Percentiles rank a stretch among this genome's conserved stretches.
Conservation (phyloP, 2,329 filamentous ascomycete genomes). For the Diaporthe vaccinii region DNA sequence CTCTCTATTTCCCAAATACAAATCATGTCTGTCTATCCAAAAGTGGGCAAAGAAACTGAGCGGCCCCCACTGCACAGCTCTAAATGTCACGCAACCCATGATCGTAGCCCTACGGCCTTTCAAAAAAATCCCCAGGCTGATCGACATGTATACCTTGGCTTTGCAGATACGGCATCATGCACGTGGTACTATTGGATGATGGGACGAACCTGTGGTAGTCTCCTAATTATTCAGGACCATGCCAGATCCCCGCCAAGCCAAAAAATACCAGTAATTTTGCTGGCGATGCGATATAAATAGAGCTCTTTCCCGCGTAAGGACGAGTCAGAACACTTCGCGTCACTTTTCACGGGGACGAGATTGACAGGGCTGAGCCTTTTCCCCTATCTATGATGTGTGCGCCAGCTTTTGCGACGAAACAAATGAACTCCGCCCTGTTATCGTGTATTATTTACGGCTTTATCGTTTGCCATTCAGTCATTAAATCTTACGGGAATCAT, state of each 20-base stretch:
- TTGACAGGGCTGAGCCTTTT: neutral
- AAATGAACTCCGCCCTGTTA: rapidly evolving
- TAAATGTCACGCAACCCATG: neutral
- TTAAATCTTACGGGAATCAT: no score
- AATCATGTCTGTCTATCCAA: neutral
- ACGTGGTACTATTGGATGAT: neutral
- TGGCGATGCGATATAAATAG: neutral
- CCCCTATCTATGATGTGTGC: neutral
- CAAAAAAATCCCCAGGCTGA: no score
- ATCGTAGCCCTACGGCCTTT: neutral
- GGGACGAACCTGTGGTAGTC: neutral
- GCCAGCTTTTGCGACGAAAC: neutral
- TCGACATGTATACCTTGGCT: neutral
- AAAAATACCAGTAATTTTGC: neutral
- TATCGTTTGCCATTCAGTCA: no score
- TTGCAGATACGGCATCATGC: neutral
- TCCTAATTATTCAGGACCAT: neutral
- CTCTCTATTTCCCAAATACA: neutral
- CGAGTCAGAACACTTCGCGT: neutral
- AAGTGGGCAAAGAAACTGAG: neutral
- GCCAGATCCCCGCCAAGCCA: neutral
- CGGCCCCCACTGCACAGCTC: neutral
- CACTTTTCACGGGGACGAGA: neutral
- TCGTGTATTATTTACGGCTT: no score
- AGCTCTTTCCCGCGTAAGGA: neutral